Conservation (phyloP, 208 protist species). For the Trypanosoma brucei region DNA sequence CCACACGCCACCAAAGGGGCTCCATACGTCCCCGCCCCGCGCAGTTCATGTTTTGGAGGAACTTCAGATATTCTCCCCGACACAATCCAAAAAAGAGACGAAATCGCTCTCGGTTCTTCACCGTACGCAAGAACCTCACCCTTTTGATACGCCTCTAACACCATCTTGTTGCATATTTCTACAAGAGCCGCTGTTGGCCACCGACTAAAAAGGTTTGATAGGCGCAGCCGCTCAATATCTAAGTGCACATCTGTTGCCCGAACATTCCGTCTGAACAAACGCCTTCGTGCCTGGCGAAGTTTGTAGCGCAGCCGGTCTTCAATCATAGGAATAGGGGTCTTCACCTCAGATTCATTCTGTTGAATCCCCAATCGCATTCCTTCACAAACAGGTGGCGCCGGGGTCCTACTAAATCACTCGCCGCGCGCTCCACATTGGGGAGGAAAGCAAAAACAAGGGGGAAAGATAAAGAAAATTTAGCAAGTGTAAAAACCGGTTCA, state of each 20-base stretch:
- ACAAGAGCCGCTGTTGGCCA: constrained; percentile 39
- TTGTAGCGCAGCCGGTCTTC: constrained; percentile 8
- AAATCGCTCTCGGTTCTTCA: constrained; percentile 30
- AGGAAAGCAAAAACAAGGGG: no score
- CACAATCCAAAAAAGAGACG: constrained; percentile 54
- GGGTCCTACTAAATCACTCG: no score
- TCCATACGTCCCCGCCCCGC: constrained; percentile 11
- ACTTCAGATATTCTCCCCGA: constrained; percentile 60
- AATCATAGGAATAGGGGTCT: constrained; percentile 2
- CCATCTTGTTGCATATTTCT: constrained; percentile 24
- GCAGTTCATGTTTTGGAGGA: constrained; percentile 37
- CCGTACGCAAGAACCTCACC: constrained; percentile 41
- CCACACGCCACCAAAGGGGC: background rate
- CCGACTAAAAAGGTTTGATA: constrained; percentile 27
- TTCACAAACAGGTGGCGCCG: no score
- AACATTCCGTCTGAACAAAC: constrained; percentile 4
- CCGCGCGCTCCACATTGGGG: no score
- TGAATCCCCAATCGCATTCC: no score
- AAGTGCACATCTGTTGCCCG: constrained; percentile 7
- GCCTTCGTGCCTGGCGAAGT: constrained; percentile 4
- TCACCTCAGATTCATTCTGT: background rate
- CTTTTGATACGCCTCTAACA: constrained; percentile 20
- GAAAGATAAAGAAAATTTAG: no score
- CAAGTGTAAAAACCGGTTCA: no score
- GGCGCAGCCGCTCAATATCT: constrained; percentile 17